A percentile compares a stretch with the other conserved stretches of the same genome.
Conservation (phyloP, 768 basidiomycete genomes). For the Holtermannia corniformis region DNA sequence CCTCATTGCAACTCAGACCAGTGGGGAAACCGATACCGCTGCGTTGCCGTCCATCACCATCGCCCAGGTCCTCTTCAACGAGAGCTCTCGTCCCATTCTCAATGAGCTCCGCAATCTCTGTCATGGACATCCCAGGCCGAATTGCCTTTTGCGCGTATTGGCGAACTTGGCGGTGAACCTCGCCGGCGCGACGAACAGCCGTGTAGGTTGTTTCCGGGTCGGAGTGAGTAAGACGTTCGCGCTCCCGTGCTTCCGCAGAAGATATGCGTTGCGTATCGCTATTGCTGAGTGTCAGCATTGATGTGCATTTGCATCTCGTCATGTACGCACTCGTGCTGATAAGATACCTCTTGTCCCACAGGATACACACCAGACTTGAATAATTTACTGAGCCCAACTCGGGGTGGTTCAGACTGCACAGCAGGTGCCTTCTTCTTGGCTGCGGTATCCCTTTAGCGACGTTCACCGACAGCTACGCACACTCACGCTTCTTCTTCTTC, state of each 20-base stretch:
- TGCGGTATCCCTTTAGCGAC: conserved; percentile 1
- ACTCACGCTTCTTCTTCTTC: conserved; percentile 61
- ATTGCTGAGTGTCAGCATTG: not conserved
- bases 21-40: conserved; percentile 93
- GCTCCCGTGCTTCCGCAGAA: conserved; percentile 77
- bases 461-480: not conserved
- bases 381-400: conserved; percentile 76
- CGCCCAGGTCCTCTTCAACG: conserved; percentile 72
- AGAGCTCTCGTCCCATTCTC: conserved; percentile 84
- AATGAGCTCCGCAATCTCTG: conserved; percentile 83
- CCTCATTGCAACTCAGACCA: conserved; percentile 83
- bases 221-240: conserved; percentile 65
- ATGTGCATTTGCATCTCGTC: not conserved
- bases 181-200: conserved; percentile 81
- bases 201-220: conserved; percentile 81
- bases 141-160: conserved; percentile 70
- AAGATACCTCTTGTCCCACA: conserved; percentile 81
- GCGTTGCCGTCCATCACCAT: conserved; percentile 10
- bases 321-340: conserved; percentile 73
- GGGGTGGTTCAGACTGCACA: conserved; percentile 78
- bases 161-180: conserved; percentile 90
- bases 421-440: conserved; percentile 54
- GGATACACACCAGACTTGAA: conserved; percentile 81
- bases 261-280: conserved; percentile 83
- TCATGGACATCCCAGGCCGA: conserved; percentile 87